Percentiles rank a stretch among this genome's conserved stretches.
phyloP scores from a whole-genome alignment of 352 stramenopile species.

The Phytopythium delawarense region DNA sequence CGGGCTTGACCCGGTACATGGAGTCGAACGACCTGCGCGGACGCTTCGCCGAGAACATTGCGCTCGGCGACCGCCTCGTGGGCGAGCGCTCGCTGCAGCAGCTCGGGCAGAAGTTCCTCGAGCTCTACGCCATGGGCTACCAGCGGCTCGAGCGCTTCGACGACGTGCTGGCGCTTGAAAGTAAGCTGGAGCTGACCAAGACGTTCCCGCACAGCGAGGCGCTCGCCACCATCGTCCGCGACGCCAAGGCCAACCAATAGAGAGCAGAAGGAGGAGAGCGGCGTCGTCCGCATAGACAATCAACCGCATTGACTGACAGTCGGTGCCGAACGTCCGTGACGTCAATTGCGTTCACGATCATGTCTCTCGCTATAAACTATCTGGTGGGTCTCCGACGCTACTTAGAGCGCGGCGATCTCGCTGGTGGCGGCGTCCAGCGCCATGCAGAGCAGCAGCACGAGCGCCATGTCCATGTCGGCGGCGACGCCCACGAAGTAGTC shows the following conservation, averaged over 20 bases:
- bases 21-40: constrained; percentile 26
- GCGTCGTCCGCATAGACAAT: background rate
- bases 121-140: constrained; percentile 35
- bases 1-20: constrained; percentile 34
- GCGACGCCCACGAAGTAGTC: constrained; percentile 34
- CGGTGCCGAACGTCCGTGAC: background rate
- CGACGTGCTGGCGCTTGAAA: constrained; percentile 20
- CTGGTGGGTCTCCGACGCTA: background rate
- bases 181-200: constrained; percentile 16
- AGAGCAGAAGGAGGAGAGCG: background rate
- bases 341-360: background rate
- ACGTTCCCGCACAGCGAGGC: constrained; percentile 30
- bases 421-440: constrained; percentile 28
- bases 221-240: constrained; percentile 27
- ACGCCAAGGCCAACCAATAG: constrained; percentile 21
- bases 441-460: constrained; percentile 40
- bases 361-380: background rate
- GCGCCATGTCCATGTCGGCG: constrained; percentile 31
- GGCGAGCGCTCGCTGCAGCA: constrained; percentile 15
- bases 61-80: constrained; percentile 27
- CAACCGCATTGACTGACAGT: background rate
- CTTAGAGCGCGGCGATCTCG: constrained; percentile 14
- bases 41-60: constrained; percentile 22
- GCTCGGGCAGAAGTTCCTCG: constrained; percentile 30
- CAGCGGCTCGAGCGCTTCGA: constrained; percentile 29